Conservation (phyloP, 345 rosid species). For the Psidium friedrichsthalianum region DNA sequence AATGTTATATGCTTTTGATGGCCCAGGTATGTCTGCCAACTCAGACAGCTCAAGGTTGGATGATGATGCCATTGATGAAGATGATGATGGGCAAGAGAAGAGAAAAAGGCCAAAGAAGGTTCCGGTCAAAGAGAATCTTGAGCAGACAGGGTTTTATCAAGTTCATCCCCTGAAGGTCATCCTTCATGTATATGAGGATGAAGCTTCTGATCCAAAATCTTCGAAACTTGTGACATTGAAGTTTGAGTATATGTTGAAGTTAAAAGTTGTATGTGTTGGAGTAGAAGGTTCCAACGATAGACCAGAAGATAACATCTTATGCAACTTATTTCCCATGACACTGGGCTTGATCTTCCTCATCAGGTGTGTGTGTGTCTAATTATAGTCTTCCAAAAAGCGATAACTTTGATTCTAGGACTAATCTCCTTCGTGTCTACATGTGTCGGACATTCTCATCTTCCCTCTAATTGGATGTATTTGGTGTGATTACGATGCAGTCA, state of each 20-base stretch:
- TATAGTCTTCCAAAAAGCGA: background rate
- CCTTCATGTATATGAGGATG: conserved; percentile 56
- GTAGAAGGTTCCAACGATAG: conserved; percentile 51
- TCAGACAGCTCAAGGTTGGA: conserved; percentile 52
- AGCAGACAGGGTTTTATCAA: conserved; percentile 46
- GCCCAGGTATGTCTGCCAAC: conserved; percentile 40
- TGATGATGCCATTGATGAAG: conserved; percentile 70
- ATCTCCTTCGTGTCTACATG: background rate
- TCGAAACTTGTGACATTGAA: conserved; percentile 42
- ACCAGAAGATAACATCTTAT: conserved; percentile 38
- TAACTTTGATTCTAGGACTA: background rate
- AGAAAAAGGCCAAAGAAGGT: conserved; percentile 63
- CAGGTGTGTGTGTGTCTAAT: conserved; percentile 32
- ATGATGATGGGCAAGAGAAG: conserved; percentile 71
- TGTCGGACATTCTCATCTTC: background rate
- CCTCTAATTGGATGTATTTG: conserved; percentile 6
- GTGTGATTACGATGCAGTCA: conserved; percentile 47
- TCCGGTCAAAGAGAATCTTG: conserved; percentile 46
- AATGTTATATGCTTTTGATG: conserved; percentile 7
- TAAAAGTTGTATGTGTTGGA: conserved; percentile 73
- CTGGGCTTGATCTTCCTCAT: conserved; percentile 84
- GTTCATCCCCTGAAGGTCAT: conserved; percentile 65
- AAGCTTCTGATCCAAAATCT: conserved; percentile 45
- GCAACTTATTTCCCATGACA: conserved; percentile 73
- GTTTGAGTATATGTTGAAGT: conserved; percentile 72